Evolutionary conservation across 345 rosid genomes (phyloP).

Genomic region (rapeseed (Brassica napus)): Da-Ae NC_063452.1:6453501-6454000

Average conservation of each 20-base stretch:
- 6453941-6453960: not conserved
- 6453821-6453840: conserved; percentile 9
- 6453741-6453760: not conserved
- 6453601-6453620: conserved; percentile 3
- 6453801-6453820: conserved; percentile 17
- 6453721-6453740: not conserved
- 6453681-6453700: not conserved
- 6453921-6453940: not conserved
- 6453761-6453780: conserved; percentile 37
- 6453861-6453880: not conserved
- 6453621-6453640: not conserved
- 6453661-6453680: conserved; percentile 1
- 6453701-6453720: conserved; percentile 11
- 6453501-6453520: conserved; percentile 50
- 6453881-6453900: conserved; percentile 7
- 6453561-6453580: not conserved
- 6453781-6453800: conserved; percentile 30
- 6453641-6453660: conserved; percentile 29
- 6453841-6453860: conserved; percentile 25
- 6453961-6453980: too few species aligned
- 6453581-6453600: not conserved
- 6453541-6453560: conserved; percentile 39
- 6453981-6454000: not conserved
- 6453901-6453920: not conserved
- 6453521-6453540: conserved; percentile 42